A percentile compares a stretch with the other conserved stretches of the same genome.
These are phyloP conservation scores for Tremella yokohamensis DNA, from an alignment of 768 basidiomycete species.

Conservation along the genomic window DNA sequence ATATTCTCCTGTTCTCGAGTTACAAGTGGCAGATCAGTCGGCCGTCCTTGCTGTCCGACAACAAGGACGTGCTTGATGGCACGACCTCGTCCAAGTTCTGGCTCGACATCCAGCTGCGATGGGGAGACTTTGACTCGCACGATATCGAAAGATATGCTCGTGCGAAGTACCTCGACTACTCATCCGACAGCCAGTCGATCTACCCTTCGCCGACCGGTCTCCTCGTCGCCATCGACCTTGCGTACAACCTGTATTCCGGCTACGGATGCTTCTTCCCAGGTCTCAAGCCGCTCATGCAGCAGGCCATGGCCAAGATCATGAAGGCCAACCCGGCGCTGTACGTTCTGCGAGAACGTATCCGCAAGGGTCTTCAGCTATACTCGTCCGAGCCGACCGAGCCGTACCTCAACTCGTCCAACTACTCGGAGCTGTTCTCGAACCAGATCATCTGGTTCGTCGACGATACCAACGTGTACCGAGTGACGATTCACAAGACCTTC, in stretches of 20 bases:
- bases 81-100: slow-evolving; percentile 98
- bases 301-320: slow-evolving; percentile 99
- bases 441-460: slow-evolving; percentile 99
- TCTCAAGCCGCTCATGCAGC: slow-evolving; percentile 94
- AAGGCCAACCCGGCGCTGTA: slow-evolving; percentile 98
- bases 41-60: slow-evolving; percentile 91
- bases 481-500: slow-evolving; percentile 82
- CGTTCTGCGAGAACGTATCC: slow-evolving; percentile 95
- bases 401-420: slow-evolving; percentile 89
- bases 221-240: slow-evolving; percentile 97
- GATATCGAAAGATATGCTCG: slow-evolving; percentile 98
- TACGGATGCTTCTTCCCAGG: slow-evolving; percentile 99
- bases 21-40: slow-evolving; percentile 92
- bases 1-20: slow-evolving; percentile 93
- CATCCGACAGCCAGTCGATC: slow-evolving; percentile 88
- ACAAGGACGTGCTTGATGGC: slow-evolving; percentile 94
- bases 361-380: slow-evolving; percentile 96
- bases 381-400: slow-evolving; percentile 99
- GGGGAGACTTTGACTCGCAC: slow-evolving; percentile 92
- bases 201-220: slow-evolving; percentile 98
- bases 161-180: slow-evolving; percentile 97
- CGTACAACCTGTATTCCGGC: slow-evolving; percentile 97
- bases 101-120: slow-evolving; percentile 68
- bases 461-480: slow-evolving; percentile 98
- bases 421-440: slow-evolving; percentile 94